Percentiles rank a stretch among this genome's conserved stretches.
Conservation (phyloP, 1,284 basidiomycete genomes). For the Moesziomyces globuligerus region DNA sequence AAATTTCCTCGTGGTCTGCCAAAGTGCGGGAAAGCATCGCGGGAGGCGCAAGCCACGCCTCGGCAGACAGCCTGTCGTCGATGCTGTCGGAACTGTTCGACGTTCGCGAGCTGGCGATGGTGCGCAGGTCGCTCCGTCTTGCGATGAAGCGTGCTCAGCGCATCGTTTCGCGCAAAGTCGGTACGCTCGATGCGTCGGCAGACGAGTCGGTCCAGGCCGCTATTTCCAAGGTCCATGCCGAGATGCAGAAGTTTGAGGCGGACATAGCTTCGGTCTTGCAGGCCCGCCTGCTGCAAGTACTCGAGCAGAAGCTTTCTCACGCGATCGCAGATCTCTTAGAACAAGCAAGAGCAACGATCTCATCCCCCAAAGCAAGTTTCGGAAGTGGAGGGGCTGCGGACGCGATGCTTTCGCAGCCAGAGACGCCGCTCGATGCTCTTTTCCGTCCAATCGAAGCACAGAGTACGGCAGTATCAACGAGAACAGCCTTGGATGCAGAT, state of each 20-base stretch:
- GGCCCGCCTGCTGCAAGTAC: slow-evolving; percentile 21
- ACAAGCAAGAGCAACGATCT: slow-evolving; percentile 7
- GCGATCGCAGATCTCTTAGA: slow-evolving; percentile 14
- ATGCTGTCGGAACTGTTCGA: slow-evolving; percentile 23
- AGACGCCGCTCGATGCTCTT: slow-evolving; percentile 26
- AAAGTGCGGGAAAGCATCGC: slow-evolving; percentile 32
- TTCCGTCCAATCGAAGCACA: slow-evolving; percentile 14
- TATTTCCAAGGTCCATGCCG: slow-evolving; percentile 7
- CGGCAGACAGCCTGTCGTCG: slow-evolving; percentile 13
- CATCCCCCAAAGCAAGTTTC: not conserved
- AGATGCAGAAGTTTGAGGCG: slow-evolving; percentile 19
- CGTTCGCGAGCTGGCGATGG: slow-evolving; percentile 19
- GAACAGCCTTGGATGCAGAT: not conserved
- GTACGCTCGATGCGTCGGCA: not conserved
- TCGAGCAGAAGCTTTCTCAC: slow-evolving; percentile 22
- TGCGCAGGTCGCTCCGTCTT: slow-evolving; percentile 21
- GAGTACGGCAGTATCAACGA: not conserved
- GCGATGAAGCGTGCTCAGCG: slow-evolving; percentile 22
- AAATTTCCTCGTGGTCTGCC: slow-evolving; percentile 22
- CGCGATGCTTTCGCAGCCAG: not conserved
- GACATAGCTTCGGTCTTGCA: slow-evolving; percentile 25
- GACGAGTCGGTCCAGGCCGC: slow-evolving; percentile 9
- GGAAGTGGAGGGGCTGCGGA: not conserved
- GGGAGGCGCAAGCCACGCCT: slow-evolving; percentile 3
- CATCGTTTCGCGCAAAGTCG: slow-evolving; percentile 22